Conservation (phyloP, 345 rosid species). For the Camelina hispida region DNA sequence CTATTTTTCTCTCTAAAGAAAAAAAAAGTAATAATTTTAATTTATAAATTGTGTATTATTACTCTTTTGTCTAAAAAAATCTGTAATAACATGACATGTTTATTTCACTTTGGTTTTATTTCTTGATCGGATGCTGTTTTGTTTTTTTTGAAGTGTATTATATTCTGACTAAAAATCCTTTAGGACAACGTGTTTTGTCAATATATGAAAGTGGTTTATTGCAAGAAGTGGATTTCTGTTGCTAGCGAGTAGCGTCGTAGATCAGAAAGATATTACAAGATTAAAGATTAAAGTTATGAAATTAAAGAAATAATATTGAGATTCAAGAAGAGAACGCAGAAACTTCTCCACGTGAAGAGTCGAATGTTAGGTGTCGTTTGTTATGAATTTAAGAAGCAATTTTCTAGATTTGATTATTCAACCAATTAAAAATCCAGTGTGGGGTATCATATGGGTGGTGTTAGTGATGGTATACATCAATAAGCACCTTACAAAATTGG, state of each 20-base stretch:
- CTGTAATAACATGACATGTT: background rate
- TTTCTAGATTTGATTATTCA: background rate
- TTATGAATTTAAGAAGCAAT: background rate
- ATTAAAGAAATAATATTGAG: background rate
- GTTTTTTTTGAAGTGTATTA: background rate
- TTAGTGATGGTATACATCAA: too few relatives aligned
- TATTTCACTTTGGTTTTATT: background rate
- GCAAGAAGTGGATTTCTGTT: background rate
- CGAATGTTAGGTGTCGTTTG: background rate
- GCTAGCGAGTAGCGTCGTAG: background rate
- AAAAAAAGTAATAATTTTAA: background rate
- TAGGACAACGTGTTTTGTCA: background rate
- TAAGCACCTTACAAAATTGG: too few relatives aligned
- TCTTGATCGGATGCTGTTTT: conserved; percentile 13
- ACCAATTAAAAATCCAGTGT: too few relatives aligned
- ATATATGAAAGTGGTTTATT: background rate
- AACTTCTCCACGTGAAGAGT: background rate
- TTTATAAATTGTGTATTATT: conserved; percentile 20
- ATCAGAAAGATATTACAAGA: background rate
- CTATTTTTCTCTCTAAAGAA: conserved; percentile 4
- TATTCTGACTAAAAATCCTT: background rate
- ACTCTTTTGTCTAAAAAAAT: conserved; percentile 7
- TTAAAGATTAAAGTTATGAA: background rate
- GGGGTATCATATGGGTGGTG: too few relatives aligned
- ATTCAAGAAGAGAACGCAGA: background rate